Evolutionary conservation across 2,329 filamentous ascomycete species (phyloP).

Genomic region (Fusarium bactridioides): DNA sequence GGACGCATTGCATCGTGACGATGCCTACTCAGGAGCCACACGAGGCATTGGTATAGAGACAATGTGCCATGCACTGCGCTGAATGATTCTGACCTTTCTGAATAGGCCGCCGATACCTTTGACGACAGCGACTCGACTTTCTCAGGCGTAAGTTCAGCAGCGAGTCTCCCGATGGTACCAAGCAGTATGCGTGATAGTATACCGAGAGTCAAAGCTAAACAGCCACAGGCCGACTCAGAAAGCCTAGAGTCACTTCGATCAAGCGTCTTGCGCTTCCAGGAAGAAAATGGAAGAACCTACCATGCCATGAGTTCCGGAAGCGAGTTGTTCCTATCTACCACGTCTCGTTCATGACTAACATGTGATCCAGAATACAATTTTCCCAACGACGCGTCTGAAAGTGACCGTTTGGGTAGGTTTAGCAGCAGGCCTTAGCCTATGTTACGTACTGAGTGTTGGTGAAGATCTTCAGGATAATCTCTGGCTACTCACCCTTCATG

Average conservation of each 20-base stretch:
- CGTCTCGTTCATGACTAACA: not conserved
- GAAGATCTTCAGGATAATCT: conserved; percentile 12
- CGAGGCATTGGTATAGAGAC: not conserved
- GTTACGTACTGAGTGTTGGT: not conserved
- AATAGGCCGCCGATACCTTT: not conserved
- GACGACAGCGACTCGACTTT: conserved; percentile 1
- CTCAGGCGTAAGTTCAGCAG: not conserved
- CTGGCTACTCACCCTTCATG: conserved; percentile 2
- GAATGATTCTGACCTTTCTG: too few relatives aligned
- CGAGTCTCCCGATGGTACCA: rapidly evolving
- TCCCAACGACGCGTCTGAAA: conserved; percentile 2
- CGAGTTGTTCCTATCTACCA: rapidly evolving
- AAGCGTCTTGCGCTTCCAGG: not conserved
- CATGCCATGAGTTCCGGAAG: conserved; percentile 11
- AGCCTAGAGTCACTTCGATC: conserved; percentile 9
- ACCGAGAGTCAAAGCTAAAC: not conserved
- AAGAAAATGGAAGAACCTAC: conserved; percentile 6
- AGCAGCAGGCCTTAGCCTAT: rapidly evolving
- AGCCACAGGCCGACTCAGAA: not conserved
- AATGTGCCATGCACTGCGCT: too few relatives aligned
- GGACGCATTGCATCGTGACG: not conserved
- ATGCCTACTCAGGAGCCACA: not conserved
- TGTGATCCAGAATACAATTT: not conserved
- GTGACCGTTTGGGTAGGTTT: not conserved
- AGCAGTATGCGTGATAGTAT: rapidly evolving